Evolutionary conservation across 805 yeast genomes (phyloP), one percentile per base, ranked within the genome.

Genomic region (Cyberlindnera petersonii): DNA sequence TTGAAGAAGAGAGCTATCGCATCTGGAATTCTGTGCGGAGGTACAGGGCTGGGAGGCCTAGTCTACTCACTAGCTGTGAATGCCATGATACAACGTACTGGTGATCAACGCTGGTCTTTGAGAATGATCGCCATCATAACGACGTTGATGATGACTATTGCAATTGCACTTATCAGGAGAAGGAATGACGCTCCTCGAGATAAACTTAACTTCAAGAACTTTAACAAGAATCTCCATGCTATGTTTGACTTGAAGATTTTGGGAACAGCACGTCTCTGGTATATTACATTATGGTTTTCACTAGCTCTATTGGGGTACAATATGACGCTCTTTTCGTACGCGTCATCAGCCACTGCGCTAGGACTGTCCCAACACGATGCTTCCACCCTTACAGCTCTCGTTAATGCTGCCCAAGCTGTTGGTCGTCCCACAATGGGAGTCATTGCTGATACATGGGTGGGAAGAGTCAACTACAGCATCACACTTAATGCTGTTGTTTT

Each of bases 1-100:
- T 59, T 74, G 31, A 79, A 74, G 47, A 78, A 64, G 42, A 66
- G 89, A 48, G 79, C 79, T 3, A 56, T 71, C 13, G 75, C 79
- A 1, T 60, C 68, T 46, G 79, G 80, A 9, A 49, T 69, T 16
- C 65, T 70, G 2, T 52, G 69, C 15, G 50, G 70, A 13, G 81
- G 80, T 7, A 72, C 77, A 1, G 80, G 80, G 33, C 52, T 72
- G 3, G 76, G 79, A 20, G 81, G 79, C 40, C 63, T 72, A 6
- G 53, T 63, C 1, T 68, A 60, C 41, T 63, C 75, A 7, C 53
- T 73, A 29, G 61, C 75, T 0, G 60, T 64, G 17, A 64, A 69
- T 39, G 66, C 66, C 9, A 54, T 75, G 49, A 70, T 75, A 21
- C 48, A 60, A 8, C 60, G 56, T 14, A 59, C 66, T 9, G 71